These are phyloP conservation scores for Cruciata laevipes DNA, from an alignment of 257 asterid genomes.

Conservation along the genomic window DNA sequence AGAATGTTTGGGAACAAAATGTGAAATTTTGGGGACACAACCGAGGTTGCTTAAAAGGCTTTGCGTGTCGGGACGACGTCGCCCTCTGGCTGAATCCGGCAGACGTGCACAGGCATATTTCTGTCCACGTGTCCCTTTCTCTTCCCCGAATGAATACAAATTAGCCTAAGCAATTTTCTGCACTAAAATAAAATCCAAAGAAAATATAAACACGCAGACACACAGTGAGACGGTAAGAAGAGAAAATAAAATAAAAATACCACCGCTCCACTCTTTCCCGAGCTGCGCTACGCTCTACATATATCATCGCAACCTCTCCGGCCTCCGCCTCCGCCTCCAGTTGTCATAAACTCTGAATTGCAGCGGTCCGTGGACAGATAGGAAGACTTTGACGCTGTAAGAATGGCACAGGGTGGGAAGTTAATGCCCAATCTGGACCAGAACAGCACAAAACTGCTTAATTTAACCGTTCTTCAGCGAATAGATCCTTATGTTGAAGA, in stretches of 20 bases:
- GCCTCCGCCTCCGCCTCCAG: neutral
- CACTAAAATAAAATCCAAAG: neutral
- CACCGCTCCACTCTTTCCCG: slow-evolving; percentile 1
- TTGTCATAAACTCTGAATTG: neutral
- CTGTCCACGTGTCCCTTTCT: slow-evolving; percentile 4
- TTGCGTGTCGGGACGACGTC: too few relatives aligned
- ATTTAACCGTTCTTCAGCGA: slow-evolving; percentile 80
- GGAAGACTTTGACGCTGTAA: neutral
- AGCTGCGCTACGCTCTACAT: neutral
- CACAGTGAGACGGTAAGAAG: neutral
- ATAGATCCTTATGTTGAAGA: slow-evolving; percentile 77
- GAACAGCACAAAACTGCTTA: slow-evolving; percentile 61
- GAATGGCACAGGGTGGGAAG: slow-evolving; percentile 39
- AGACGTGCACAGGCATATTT: neutral
- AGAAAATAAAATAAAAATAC: neutral
- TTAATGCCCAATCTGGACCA: slow-evolving; percentile 73
- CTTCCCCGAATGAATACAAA: neutral
- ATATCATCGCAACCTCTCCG: neutral
- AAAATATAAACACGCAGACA: slow-evolving; percentile 4
- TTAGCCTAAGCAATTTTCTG: too few relatives aligned
- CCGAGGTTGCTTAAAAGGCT: too few relatives aligned
- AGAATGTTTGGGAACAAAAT: too few relatives aligned
- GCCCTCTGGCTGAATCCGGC: neutral
- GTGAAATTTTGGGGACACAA: too few relatives aligned
- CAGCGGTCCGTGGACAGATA: neutral